Conservation (phyloP, 768 basidiomycete genomes). For the Dendrothele bispora region DNA sequence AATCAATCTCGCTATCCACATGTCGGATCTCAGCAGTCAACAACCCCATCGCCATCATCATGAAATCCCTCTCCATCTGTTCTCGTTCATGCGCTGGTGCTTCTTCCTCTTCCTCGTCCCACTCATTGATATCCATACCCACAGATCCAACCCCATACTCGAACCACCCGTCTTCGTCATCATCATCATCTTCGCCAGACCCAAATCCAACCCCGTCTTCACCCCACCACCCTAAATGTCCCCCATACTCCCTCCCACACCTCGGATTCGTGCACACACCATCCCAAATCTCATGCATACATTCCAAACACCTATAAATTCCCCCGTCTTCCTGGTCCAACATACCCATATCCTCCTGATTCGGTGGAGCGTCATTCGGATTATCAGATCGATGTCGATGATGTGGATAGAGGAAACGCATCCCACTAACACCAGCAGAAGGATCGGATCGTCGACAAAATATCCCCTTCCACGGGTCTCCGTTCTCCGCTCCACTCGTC, state of each 20-base stretch:
- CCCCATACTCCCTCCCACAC: slow-evolving; percentile 64
- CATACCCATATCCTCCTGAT: slow-evolving; percentile 52
- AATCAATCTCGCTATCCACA: background rate
- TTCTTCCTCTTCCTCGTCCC: slow-evolving; percentile 26
- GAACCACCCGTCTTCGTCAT: slow-evolving; percentile 29
- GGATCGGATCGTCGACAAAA: slow-evolving; percentile 40
- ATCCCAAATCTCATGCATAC: slow-evolving; percentile 77
- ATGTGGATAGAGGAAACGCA: no score
- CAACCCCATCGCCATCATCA: slow-evolving; percentile 18
- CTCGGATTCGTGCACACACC: slow-evolving; percentile 60
- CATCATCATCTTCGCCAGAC: slow-evolving; percentile 22
- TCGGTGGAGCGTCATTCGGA: slow-evolving; percentile 16
- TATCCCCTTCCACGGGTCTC: slow-evolving; percentile 68
- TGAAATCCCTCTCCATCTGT: slow-evolving; percentile 31
- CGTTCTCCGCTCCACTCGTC: slow-evolving; percentile 16
- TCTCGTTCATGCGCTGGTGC: slow-evolving; percentile 11
- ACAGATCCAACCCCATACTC: slow-evolving; percentile 15
- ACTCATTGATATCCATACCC: slow-evolving; percentile 23
- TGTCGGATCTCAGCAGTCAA: background rate
- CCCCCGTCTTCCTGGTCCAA: slow-evolving; percentile 75
- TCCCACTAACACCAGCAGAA: no score
- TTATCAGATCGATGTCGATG: slow-evolving; percentile 20
- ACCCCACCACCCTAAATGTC: slow-evolving; percentile 44
- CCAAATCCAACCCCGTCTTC: background rate
- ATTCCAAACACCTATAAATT: slow-evolving; percentile 73